Evolutionary conservation across 306 rosid species (phyloP).

Genomic region (barrel medic (Medicago truncatula)): MtrunA17r5.0-ANR NC_053042.1:50365001-50365500

Average conservation of each 20-base stretch:
- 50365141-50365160: conserved; percentile 15
- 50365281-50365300: too few species aligned
- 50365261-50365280: too few species aligned
- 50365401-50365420: conserved; percentile 95
- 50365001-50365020: conserved; percentile 44
- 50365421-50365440: conserved; percentile 80
- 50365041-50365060: conserved; percentile 25
- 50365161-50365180: conserved; percentile 71
- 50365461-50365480: too few species aligned
- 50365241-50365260: background rate
- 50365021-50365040: conserved; percentile 31
- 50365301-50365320: background rate
- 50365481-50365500: too few species aligned
- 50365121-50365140: conserved; percentile 69
- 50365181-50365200: conserved; percentile 34
- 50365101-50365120: conserved; percentile 94
- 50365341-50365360: conserved; percentile 79
- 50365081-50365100: conserved; percentile 90
- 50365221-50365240: conserved; percentile 3
- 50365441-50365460: too few species aligned
- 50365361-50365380: conserved; percentile 81
- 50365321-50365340: conserved; percentile 84
- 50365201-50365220: background rate
- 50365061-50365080: conserved; percentile 62
- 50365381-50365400: conserved; percentile 90